Conservation (phyloP, 2,329 filamentous ascomycete species). For the Xylariaceae sp. region DNA sequence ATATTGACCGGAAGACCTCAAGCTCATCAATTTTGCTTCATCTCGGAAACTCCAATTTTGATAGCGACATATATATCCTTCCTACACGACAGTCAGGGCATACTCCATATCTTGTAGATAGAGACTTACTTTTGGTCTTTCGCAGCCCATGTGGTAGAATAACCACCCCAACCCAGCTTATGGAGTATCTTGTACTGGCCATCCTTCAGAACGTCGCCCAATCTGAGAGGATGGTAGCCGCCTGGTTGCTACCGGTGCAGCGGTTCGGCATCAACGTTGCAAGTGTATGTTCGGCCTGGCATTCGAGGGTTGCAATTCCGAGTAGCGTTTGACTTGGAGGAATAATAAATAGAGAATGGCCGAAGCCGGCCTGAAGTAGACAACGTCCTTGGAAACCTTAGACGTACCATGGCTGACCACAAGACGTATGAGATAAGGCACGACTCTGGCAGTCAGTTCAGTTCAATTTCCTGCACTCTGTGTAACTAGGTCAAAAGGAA, state of each 20-base stretch:
- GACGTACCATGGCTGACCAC: neutral
- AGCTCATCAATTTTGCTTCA: conserved; percentile 1
- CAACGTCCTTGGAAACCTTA: neutral
- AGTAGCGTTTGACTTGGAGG: neutral
- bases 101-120: neutral
- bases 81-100: conserved; percentile 3
- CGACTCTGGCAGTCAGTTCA: too few relatives aligned
- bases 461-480: too few relatives aligned
- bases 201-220: conserved; percentile 15
- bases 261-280: conserved; percentile 9
- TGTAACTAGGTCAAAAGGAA: too few relatives aligned
- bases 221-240: conserved; percentile 18
- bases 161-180: conserved; percentile 19
- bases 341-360: neutral
- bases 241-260: conserved; percentile 15
- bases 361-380: neutral
- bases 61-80: conserved; percentile 7
- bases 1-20: conserved; percentile 3
- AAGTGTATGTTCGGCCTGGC: neutral
- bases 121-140: conserved; percentile 1
- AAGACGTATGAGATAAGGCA: too few relatives aligned
- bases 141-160: conserved; percentile 15
- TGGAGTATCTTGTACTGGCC: conserved; percentile 17
- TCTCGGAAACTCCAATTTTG: conserved; percentile 10
- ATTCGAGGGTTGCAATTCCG: neutral